Percentiles rank a stretch among this genome's conserved stretches.
Evolutionary conservation across 768 basidiomycete genomes (phyloP).

Genomic region (Auricularia sp.): DNA sequence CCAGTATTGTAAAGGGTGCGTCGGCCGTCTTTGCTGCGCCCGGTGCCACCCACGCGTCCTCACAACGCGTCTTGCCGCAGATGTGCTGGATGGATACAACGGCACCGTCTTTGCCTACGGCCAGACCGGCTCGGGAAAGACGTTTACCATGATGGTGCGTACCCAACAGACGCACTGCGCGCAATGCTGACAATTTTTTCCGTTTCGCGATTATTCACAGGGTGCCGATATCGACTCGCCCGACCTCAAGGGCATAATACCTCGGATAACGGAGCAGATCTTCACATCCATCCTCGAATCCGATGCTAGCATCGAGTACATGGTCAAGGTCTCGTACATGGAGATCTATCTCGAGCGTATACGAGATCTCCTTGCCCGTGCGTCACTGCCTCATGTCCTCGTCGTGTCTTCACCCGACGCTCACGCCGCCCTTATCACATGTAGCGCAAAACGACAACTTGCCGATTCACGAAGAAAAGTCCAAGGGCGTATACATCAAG

Average conservation of each 20-base stretch:
- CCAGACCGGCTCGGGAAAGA: slow-evolving; percentile 83
- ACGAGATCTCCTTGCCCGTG: slow-evolving; percentile 89
- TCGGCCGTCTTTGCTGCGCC: slow-evolving; percentile 7
- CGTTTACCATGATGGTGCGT: slow-evolving; percentile 95
- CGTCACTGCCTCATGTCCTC: slow-evolving; percentile 26
- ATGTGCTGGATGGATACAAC: slow-evolving; percentile 98
- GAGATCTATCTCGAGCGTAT: slow-evolving; percentile 98
- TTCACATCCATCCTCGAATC: slow-evolving; percentile 96
- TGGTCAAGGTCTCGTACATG: slow-evolving; percentile 99
- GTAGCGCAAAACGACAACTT: slow-evolving; percentile 95
- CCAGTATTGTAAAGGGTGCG: slow-evolving; percentile 81
- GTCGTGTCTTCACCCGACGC: not conserved
- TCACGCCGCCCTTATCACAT: not conserved
- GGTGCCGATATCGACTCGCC: slow-evolving; percentile 93
- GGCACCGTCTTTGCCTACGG: slow-evolving; percentile 89
- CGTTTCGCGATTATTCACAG: slow-evolving; percentile 30
- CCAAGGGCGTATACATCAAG: slow-evolving; percentile 96
- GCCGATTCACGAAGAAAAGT: slow-evolving; percentile 97
- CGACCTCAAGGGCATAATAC: slow-evolving; percentile 93
- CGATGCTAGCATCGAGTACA: slow-evolving; percentile 90
- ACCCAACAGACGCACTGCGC: not conserved
- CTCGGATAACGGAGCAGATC: slow-evolving; percentile 97
- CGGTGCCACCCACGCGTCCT: slow-evolving; percentile 7
- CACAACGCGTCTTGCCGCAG: slow-evolving; percentile 30
- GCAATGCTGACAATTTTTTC: slow-evolving; percentile 2